phyloP scores from a whole-genome alignment of 345 rosid species.

The Excoecaria agallocha region DNA sequence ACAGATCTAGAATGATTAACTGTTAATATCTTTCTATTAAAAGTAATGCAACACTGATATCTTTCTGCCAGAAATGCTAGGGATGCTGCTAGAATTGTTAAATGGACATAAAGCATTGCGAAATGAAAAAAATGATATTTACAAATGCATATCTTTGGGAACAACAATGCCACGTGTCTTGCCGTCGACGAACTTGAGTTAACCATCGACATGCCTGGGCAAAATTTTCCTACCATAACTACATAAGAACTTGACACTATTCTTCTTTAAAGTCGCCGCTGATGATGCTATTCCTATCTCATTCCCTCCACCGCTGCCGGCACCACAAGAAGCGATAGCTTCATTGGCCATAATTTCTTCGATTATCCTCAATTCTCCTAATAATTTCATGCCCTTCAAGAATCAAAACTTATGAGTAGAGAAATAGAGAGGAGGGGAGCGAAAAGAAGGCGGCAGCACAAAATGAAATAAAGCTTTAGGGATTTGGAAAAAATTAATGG shows the following conservation, averaged over 20 bases:
- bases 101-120: too few species aligned
- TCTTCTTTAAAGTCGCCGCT: conserved; percentile 33
- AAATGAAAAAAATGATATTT: too few species aligned
- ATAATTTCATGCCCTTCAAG: background rate
- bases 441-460: too few species aligned
- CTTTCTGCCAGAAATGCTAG: too few species aligned
- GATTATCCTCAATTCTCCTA: background rate
- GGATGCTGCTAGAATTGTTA: too few species aligned
- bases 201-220: conserved; percentile 59
- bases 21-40: too few species aligned
- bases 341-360: background rate
- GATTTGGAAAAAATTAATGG: too few species aligned
- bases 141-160: conserved; percentile 50
- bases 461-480: too few species aligned
- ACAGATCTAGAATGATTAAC: too few species aligned
- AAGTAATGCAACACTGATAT: too few species aligned
- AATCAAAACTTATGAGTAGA: too few species aligned
- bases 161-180: conserved; percentile 82
- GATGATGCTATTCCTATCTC: conserved; percentile 18
- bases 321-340: conserved; percentile 2
- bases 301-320: conserved; percentile 16
- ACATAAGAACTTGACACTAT: conserved; percentile 66
- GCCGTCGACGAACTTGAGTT: conserved; percentile 84
- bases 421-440: too few species aligned
- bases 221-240: conserved; percentile 88